A percentile compares a stretch with the other conserved stretches of the same genome.
phyloP scores from a whole-genome alignment of 2,329 filamentous ascomycete genomes.

The Hymenoscyphus infarciens region DNA sequence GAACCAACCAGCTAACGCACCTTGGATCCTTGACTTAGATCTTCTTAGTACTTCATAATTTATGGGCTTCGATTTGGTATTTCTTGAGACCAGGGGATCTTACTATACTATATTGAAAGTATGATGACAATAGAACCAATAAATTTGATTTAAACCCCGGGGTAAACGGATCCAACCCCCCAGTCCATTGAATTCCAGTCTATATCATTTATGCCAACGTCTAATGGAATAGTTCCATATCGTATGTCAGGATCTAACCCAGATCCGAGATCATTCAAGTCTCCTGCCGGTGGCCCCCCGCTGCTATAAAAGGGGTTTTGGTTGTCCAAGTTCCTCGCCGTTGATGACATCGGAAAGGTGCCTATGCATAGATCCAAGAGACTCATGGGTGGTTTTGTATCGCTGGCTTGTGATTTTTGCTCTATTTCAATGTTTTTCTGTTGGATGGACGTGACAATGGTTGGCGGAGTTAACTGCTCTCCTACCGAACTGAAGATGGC shows the following conservation, averaged over 20 bases:
- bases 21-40: slow-evolving; percentile 14
- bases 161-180: slow-evolving; percentile 12
- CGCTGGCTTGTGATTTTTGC: too few relatives aligned
- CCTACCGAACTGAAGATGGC: slow-evolving; percentile 7
- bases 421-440: too few relatives aligned
- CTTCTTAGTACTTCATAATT: not conserved
- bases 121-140: not conserved
- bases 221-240: slow-evolving; percentile 19
- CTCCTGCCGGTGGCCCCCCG: too few relatives aligned
- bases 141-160: too few relatives aligned
- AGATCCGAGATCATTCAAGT: too few relatives aligned
- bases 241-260: not conserved
- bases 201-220: slow-evolving; percentile 28
- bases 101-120: not conserved
- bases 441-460: too few relatives aligned
- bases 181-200: slow-evolving; percentile 34
- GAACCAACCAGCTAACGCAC: slow-evolving; percentile 19
- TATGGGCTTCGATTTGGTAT: not conserved
- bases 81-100: not conserved
- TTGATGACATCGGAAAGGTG: too few relatives aligned
- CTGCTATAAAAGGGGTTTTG: too few relatives aligned
- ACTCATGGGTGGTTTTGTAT: too few relatives aligned
- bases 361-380: too few relatives aligned
- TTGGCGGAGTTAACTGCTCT: too few relatives aligned
- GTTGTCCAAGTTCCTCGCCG: too few relatives aligned